Evolutionary conservation across 2,329 filamentous ascomycete species (phyloP).

Genomic region (Endoconidiophora laricicola): DNA sequence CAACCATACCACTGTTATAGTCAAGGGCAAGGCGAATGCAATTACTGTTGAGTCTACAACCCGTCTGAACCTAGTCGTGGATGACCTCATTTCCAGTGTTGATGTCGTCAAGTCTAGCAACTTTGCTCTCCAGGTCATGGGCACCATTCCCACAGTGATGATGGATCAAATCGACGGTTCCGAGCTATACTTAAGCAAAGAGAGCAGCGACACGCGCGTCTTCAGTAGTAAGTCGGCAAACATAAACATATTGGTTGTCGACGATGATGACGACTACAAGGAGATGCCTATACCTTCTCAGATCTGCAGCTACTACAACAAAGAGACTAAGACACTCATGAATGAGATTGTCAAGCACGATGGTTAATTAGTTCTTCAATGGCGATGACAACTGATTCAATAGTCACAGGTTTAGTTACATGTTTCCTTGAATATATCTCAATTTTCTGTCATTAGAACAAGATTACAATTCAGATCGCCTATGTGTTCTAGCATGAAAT

Average conservation of each 20-base stretch:
- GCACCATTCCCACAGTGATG: constrained; percentile 69
- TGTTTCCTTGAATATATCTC: too few species aligned
- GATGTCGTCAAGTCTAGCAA: constrained; percentile 92
- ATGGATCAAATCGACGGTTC: constrained; percentile 89
- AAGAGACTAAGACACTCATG: constrained; percentile 55
- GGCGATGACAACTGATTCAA: too few species aligned
- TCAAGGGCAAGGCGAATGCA: constrained; percentile 92
- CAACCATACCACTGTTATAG: constrained; percentile 74
- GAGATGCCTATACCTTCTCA: constrained; percentile 83
- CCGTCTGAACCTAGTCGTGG: constrained; percentile 70
- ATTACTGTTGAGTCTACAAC: constrained; percentile 85
- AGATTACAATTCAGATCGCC: neutral
- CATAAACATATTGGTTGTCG: constrained; percentile 73
- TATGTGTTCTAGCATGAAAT: neutral
- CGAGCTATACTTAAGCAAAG: constrained; percentile 68
- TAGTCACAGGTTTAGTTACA: too few species aligned
- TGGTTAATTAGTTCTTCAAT: constrained; percentile 34
- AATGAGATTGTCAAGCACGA: constrained; percentile 94
- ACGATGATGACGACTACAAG: constrained; percentile 59
- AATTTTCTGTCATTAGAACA: neutral
- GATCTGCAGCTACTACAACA: constrained; percentile 59
- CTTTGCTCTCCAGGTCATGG: constrained; percentile 85
- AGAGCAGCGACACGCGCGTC: constrained; percentile 62
- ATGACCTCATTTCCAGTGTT: constrained; percentile 76
- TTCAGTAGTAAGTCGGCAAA: constrained; percentile 78